phyloP scores from a whole-genome alignment of 2,329 filamentous ascomycete species.

The Aspergillus udagawae region DNA sequence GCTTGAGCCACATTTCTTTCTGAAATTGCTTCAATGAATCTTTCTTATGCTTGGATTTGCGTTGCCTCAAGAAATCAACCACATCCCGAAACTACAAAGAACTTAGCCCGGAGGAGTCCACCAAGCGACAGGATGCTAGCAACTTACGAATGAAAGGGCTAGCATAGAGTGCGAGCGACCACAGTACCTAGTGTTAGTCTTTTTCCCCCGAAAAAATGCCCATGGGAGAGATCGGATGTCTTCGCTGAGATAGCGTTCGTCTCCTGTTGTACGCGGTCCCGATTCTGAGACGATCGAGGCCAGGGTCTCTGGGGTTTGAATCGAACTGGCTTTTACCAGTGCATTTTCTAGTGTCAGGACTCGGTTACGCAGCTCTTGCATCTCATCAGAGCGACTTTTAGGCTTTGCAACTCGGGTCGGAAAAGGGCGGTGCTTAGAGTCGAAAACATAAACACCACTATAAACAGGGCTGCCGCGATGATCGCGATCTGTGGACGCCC shows the following conservation, averaged over 20 bases:
- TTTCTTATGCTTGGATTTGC: slow-evolving; percentile 14
- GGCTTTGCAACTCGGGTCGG: slow-evolving; percentile 23
- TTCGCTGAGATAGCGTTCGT: slow-evolving; percentile 20
- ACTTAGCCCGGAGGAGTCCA: background rate
- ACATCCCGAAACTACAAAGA: slow-evolving; percentile 26
- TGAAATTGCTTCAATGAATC: slow-evolving; percentile 29
- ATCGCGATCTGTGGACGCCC: slow-evolving; percentile 3
- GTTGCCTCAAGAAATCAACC: slow-evolving; percentile 20
- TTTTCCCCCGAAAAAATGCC: slow-evolving; percentile 29
- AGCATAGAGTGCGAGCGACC: slow-evolving; percentile 29
- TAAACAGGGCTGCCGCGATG: slow-evolving; percentile 10
- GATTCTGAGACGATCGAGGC: slow-evolving; percentile 13
- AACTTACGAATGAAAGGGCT: slow-evolving; percentile 29
- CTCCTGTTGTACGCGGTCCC: slow-evolving; percentile 9
- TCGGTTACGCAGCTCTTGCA: slow-evolving; percentile 27
- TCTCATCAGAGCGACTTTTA: slow-evolving; percentile 20
- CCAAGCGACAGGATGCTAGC: background rate
- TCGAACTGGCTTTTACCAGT: slow-evolving; percentile 16
- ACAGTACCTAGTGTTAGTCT: slow-evolving; percentile 25
- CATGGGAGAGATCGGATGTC: slow-evolving; percentile 23
- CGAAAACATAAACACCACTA: slow-evolving; percentile 30
- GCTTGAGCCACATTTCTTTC: slow-evolving; percentile 23
- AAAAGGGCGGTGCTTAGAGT: slow-evolving; percentile 24
- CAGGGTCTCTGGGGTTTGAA: slow-evolving; percentile 25
- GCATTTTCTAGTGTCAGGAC: slow-evolving; percentile 26